Base-by-base conservation (phyloP, 1,284 basidiomycete genomes). In the Ganoderma leucocontextum region DNA sequence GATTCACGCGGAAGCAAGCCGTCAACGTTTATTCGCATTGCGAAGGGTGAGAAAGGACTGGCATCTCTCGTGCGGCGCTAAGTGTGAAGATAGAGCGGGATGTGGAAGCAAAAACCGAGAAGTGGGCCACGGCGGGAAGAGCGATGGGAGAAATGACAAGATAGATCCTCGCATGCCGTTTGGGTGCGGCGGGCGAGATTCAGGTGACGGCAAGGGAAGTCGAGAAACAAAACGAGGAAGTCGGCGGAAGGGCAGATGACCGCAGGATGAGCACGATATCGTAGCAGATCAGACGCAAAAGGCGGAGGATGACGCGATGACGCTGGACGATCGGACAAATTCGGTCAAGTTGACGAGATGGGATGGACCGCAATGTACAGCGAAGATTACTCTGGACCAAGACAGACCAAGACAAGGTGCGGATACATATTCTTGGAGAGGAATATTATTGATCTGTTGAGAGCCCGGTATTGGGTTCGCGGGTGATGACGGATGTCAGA, bases 1-100 rank as follows among this genome's bases (percentile, higher is more conserved):
- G 70, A 72, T 72, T 59, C 70, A 72, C 68, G 68, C 66, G 66
- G 68, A 69, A 68, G 64, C 62, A 65, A 39, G 63, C 68, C 68
- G 68, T 70, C 68, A 66, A 57, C 57, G 61, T 25, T 65, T 65
- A 63, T 55, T 58, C 65, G 62, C 42, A 69, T 69, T 65, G 60
- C 63, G 64, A 66, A 67, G 65, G 55, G 62, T 33, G 62, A 67
- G 53, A 66, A 59, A 49, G 47, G 52, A n/a, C 65, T 65, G 67
- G 63, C 65, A 57, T 65, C 44, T 36, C 49, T 67, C 64, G 67
- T 22, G 61, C 42, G 52, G 65, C 60, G 67, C 64, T 60, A 36
- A 36, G 60, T 39, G 63, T 63, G 68, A 66, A 64, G 66, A 60
- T 53, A 63, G 57, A 62, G 60, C 64, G 71, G 68, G 5, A 15